phyloP scores from a whole-genome alignment of 2,329 filamentous ascomycete genomes.

The Emydomyces testavorans region DNA sequence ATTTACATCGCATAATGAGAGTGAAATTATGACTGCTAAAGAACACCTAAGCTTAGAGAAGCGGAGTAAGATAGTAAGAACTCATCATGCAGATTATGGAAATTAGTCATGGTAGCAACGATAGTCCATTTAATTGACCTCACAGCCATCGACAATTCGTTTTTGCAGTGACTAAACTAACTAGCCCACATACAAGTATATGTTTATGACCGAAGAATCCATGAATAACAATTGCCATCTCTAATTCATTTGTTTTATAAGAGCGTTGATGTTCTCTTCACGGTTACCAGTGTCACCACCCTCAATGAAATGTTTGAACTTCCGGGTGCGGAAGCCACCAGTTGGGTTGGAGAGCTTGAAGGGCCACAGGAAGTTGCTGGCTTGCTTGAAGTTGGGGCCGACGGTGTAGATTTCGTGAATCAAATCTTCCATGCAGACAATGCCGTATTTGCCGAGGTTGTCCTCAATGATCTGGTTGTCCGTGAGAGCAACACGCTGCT shows the following conservation, averaged over 20 bases:
- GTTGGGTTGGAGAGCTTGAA: conserved; percentile 99
- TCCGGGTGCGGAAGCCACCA: conserved; percentile 88
- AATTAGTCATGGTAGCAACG: too few relatives aligned
- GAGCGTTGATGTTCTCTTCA: conserved; percentile 92
- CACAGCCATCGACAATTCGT: background rate
- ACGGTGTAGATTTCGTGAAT: conserved; percentile 99
- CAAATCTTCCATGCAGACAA: conserved; percentile 98
- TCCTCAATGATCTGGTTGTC: conserved; percentile 98
- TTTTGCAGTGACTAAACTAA: background rate
- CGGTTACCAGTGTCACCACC: conserved; percentile 98
- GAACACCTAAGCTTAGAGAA: too few relatives aligned
- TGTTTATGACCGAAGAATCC: conserved; percentile 5
- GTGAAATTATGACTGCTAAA: too few relatives aligned
- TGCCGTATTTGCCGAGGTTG: conserved; percentile 93
- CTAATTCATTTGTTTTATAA: conserved; percentile 99
- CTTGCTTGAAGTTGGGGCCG: conserved; percentile 99
- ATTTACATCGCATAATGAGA: too few relatives aligned
- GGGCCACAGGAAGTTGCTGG: conserved; percentile 98
- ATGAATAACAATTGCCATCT: conserved; percentile 12
- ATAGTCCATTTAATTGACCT: background rate
- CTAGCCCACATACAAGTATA: background rate
- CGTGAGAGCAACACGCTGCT: conserved; percentile 91
- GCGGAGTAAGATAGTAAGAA: too few relatives aligned
- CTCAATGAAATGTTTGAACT: conserved; percentile 99
- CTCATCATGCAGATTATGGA: too few relatives aligned